These are phyloP conservation scores for Trichoderma sp. DNA, from an alignment of 2,329 filamentous ascomycete species.

Conservation along the genomic window DNA sequence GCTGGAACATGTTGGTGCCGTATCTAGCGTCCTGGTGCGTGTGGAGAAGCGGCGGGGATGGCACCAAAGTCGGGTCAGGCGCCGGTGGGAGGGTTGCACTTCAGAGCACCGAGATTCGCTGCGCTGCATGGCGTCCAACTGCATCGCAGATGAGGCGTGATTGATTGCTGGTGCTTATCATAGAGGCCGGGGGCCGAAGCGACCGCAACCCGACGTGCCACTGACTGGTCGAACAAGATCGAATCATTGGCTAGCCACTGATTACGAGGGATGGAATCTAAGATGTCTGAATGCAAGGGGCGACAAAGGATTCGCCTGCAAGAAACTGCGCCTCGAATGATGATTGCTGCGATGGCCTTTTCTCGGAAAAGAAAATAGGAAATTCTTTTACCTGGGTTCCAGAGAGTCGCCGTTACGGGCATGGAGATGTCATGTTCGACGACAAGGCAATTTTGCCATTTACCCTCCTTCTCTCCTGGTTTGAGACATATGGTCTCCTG, in stretches of 20 bases:
- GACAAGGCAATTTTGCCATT: neutral
- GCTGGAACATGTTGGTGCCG: slow-evolving; percentile 6
- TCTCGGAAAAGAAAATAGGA: neutral
- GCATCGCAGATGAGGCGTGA: neutral
- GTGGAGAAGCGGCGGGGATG: slow-evolving; percentile 17
- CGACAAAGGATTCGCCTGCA: neutral
- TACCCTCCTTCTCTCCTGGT: neutral
- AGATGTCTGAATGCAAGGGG: slow-evolving; percentile 11
- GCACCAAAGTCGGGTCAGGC: slow-evolving; percentile 7
- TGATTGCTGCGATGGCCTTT: neutral
- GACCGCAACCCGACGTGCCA: neutral
- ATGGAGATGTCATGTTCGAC: neutral
- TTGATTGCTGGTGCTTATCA: neutral
- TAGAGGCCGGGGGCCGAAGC: neutral
- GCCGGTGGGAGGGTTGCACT: neutral
- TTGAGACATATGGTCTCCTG: neutral
- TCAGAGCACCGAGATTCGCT: neutral
- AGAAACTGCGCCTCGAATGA: neutral
- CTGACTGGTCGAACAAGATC: neutral
- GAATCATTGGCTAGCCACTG: neutral
- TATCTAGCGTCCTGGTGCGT: slow-evolving; percentile 14
- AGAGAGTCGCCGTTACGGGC: neutral
- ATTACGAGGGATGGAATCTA: slow-evolving; percentile 7
- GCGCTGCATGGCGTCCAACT: neutral
- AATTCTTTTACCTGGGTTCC: neutral